Base-by-base conservation (phyloP, 1,284 basidiomycete species). In the Naganishia liquefaciens region DNA sequence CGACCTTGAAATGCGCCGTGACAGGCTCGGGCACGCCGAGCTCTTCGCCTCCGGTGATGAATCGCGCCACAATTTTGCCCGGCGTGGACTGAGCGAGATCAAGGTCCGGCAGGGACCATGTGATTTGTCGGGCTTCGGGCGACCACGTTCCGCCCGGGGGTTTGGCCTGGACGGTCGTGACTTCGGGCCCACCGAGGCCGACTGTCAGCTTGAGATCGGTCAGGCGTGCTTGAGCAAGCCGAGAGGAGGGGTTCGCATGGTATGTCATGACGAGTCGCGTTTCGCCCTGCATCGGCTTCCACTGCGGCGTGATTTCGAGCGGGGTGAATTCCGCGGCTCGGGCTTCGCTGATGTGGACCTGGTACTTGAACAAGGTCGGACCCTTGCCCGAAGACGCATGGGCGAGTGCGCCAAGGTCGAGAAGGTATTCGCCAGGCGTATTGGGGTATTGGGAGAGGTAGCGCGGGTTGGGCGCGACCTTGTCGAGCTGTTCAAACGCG, bases 251-350 rank as follows among this genome's bases (percentile, higher is more conserved):
- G 62, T 79, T 79, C 28, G 70, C 64, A 3, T 71, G 65, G 69
- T 84, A 84, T 55, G 75, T 78, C 62, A 83, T 70, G 57, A 84
- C 79, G 71, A 84, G 77, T 37, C 80, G 77, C 5, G 82, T 82
- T 61, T 82, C 82, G 30, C 77, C 77, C 21, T 80, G 72, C 65
- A 82, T 81, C 65, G 78, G 77, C 60, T 81, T 77, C 82, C 83
- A 84, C 11, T 80, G 79, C 0, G 83, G 80, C 57, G 80, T 78
- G 33, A 83, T 71, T 1, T 75, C 62, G 4, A 84, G 64, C 0
- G 82, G 83, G 1, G 81, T 73, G 40, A 73, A 74, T 11, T 70
- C 58, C 0, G 58, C 27, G 27, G 78, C 76, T 23, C 75, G 44
- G 1, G 74, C 74, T 13, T 76, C 72, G 5, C 76, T 72, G 13